Conservation (phyloP, 2,329 filamentous ascomycete species). For the Calonectria pauciramosa region DNA sequence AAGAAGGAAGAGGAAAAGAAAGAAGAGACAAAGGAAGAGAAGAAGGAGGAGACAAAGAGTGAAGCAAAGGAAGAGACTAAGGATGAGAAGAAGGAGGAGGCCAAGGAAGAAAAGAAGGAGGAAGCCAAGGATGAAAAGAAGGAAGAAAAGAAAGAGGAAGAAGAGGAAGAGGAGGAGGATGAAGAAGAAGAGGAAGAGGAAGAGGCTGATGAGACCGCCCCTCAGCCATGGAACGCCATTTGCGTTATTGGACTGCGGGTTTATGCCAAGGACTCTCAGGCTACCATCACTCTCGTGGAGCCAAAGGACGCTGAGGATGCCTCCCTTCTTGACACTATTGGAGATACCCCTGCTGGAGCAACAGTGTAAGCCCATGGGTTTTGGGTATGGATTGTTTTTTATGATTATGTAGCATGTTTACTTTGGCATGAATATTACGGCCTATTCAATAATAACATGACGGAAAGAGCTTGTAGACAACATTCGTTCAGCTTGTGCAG, state of each 20-base stretch:
- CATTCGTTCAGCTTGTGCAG: not conserved
- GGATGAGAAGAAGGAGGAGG: not conserved
- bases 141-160: not conserved
- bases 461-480: not conserved
- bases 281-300: not conserved
- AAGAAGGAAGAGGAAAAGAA: not conserved
- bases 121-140: not conserved
- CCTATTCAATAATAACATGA: not conserved
- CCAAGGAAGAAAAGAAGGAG: not conserved
- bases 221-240: not conserved
- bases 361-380: not conserved
- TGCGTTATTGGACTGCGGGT: not conserved
- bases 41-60: constrained; percentile 27
- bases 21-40: not conserved
- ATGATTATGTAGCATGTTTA: not conserved
- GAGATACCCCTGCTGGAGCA: not conserved
- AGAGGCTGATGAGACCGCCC: not conserved
- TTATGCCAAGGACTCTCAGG: not conserved
- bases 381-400: not conserved
- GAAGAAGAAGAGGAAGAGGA: not conserved
- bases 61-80: not conserved
- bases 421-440: not conserved
- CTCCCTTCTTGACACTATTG: not conserved
- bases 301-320: not conserved
- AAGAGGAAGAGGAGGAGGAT: not conserved